Evolutionary conservation across 768 basidiomycete genomes (phyloP).

Genomic region (Suillus bovinus): DNA sequence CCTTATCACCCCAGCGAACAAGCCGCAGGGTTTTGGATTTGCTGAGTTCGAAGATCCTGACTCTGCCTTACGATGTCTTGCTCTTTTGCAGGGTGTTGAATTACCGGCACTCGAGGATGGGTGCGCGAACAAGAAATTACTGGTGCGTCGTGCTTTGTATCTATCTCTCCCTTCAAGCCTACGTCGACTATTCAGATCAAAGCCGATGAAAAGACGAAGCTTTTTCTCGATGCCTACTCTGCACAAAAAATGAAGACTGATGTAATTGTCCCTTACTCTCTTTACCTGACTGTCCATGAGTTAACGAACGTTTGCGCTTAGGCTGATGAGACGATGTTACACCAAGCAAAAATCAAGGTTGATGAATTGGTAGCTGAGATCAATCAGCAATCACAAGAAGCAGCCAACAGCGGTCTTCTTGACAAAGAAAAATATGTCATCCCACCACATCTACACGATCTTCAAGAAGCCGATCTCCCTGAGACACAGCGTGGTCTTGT

Average conservation of each 20-base stretch:
- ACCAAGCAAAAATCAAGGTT: constrained; percentile 65
- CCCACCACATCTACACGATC: constrained; percentile 94
- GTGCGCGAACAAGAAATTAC: constrained; percentile 60
- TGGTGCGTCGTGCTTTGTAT: constrained; percentile 53
- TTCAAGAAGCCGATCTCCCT: constrained; percentile 95
- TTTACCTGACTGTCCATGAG: not conserved
- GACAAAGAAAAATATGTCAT: constrained; percentile 89
- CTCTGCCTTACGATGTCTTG: constrained; percentile 76
- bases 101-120: constrained; percentile 63
- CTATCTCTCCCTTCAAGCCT: constrained; percentile 32
- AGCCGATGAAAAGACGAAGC: constrained; percentile 93
- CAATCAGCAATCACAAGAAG: constrained; percentile 69
- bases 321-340: constrained; percentile 68
- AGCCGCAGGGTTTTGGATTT: constrained; percentile 96
- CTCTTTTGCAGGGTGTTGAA: constrained; percentile 61
- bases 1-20: constrained; percentile 87
- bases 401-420: constrained; percentile 69
- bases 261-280: constrained; percentile 46
- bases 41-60: constrained; percentile 95
- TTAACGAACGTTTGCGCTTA: constrained; percentile 30
- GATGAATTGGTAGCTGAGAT: constrained; percentile 70
- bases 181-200: constrained; percentile 69
- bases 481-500: constrained; percentile 91
- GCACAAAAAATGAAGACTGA: constrained; percentile 78
- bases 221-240: constrained; percentile 84